Evolutionary conservation across 441 rosid genomes (phyloP).

Genomic region (Macaranga tanarius): DNA sequence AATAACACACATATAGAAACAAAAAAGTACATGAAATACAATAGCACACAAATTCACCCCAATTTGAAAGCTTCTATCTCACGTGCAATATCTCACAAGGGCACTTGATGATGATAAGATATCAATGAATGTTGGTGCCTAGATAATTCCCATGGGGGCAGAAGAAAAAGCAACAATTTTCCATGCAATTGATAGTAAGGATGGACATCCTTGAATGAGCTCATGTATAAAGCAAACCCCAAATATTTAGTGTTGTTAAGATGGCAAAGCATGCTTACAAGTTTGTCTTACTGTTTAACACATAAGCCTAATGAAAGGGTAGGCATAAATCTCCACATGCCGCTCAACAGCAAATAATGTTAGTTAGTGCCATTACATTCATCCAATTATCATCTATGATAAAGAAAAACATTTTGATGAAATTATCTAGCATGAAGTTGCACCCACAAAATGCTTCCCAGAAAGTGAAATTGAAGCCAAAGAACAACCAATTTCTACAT

Average conservation of each 20-base stretch:
- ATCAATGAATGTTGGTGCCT: neutral
- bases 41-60: neutral
- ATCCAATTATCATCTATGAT: neutral
- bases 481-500: neutral
- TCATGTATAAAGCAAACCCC: neutral
- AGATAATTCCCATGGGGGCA: neutral
- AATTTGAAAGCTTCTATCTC: neutral
- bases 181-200: neutral
- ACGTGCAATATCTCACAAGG: neutral
- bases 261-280: neutral
- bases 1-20: neutral
- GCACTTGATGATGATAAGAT: neutral
- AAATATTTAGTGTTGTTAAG: neutral
- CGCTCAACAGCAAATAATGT: neutral
- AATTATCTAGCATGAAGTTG: neutral
- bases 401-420: neutral
- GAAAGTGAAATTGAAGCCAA: neutral
- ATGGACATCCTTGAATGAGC: neutral
- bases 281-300: neutral
- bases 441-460: neutral
- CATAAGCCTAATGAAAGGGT: constrained; percentile 1
- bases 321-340: neutral
- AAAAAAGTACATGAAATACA: neutral
- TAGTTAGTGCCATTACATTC: neutral
- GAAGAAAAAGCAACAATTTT: neutral